Evolutionary conservation across 2,329 filamentous ascomycete genomes (phyloP).

Genomic region (Colletotrichum somersetense): DNA sequence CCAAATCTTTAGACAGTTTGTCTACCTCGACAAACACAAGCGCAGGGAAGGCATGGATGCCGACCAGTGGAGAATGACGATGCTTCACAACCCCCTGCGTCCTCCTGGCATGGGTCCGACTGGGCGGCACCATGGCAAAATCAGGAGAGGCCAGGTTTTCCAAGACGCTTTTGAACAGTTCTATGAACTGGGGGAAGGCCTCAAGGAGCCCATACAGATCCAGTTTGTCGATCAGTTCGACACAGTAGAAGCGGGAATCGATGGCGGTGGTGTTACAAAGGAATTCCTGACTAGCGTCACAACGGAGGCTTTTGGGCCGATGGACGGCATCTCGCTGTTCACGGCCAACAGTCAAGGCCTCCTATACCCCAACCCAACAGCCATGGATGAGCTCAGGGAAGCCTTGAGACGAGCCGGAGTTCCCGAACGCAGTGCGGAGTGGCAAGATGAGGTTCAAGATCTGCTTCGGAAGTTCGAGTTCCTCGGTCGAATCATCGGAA

Average conservation of each 20-base stretch:
- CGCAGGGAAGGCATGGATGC: conserved; percentile 74
- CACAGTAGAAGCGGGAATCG: conserved; percentile 89
- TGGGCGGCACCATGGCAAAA: conserved; percentile 79
- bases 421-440: conserved; percentile 66
- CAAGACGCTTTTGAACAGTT: conserved; percentile 88
- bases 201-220: conserved; percentile 97
- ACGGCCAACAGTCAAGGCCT: conserved; percentile 86
- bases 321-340: conserved; percentile 72
- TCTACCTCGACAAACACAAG: conserved; percentile 83
- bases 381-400: conserved; percentile 77
- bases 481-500: conserved; percentile 90
- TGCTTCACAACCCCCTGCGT: conserved; percentile 41
- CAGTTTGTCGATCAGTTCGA: conserved; percentile 95
- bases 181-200: conserved; percentile 80
- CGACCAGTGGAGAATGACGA: conserved; percentile 47
- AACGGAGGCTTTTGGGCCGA: conserved; percentile 80
- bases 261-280: conserved; percentile 96
- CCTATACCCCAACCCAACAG: conserved; percentile 87
- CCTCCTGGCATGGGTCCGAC: conserved; percentile 55
- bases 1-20: conserved; percentile 92
- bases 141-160: conserved; percentile 84
- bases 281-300: conserved; percentile 94
- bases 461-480: conserved; percentile 88
- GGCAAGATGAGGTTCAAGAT: conserved; percentile 68
- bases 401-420: conserved; percentile 65